Base-by-base conservation (phyloP, 1,284 basidiomycete genomes). In the Dichomitus squalens region DNA sequence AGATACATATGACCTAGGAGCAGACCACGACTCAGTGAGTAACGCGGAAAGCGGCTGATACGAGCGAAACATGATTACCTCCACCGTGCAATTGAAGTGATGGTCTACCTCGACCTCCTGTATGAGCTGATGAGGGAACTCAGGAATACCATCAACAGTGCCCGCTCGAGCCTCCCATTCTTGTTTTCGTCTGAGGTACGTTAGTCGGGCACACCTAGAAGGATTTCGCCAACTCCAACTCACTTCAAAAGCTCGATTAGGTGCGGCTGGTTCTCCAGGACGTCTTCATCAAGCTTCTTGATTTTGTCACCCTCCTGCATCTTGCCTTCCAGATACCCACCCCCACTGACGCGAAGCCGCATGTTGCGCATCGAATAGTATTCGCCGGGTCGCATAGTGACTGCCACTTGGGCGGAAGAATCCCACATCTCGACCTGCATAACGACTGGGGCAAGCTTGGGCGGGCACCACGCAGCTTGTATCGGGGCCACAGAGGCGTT, bases 381-480 rank as follows among this genome's bases (percentile, higher is more conserved):
- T 55, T 82, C 75, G 18, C 83, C 82, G 2, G 72, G 62, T 34
- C 75, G 66, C 79, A 90, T 81, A 1, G 60, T 70, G 31, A 63
- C 69, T 7, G 75, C 85, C 2, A 76, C 52, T 14, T 63, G 55
- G 1, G 67, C 70, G 5, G 84, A 81, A 0, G 44, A 67, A 58
- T 83, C 81, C 83, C 85, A 89, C 70, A 84, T 76, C 64, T 82
- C 81, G 23, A 88, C 76, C 49, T 76, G 79, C 14, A 90, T 64
- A 12, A 84, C 77, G 23, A 68, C 69, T 14, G 78, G 73, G 3
- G 69, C 69, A 34, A 87, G 69, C 43, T 71, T 70, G 1, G 72
- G 64, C 7, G 79, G 75, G 65, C 82, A 86, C 82, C 81, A 85
- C 39, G 71, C 57, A 4, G 73, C 72, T 49, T 76, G 68, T 21